A percentile compares a stretch with the other conserved stretches of the same genome.
These are phyloP conservation scores for Schizopora paradoxa DNA, from an alignment of 1,284 basidiomycete species.

Conservation along the genomic window DNA sequence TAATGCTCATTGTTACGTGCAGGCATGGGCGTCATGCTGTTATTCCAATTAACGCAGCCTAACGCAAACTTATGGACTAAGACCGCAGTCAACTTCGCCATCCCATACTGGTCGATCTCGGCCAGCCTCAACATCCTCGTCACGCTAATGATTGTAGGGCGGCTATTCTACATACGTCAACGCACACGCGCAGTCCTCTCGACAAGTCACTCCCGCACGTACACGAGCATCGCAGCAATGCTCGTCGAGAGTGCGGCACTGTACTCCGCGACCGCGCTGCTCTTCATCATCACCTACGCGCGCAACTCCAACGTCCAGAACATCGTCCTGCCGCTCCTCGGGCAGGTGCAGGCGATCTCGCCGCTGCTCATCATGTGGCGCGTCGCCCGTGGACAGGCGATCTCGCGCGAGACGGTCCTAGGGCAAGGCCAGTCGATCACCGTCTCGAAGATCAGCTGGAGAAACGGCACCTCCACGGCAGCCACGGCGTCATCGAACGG, in stretches of 20 bases:
- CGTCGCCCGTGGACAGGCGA: constrained; percentile 17
- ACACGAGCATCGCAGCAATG: constrained; percentile 24
- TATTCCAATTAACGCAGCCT: constrained; percentile 17
- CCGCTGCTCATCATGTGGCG: constrained; percentile 18
- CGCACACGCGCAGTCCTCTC: constrained; percentile 14
- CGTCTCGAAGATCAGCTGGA: constrained; percentile 14
- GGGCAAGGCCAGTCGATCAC: constrained; percentile 2
- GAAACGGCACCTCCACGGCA: neutral
- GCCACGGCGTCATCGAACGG: no score
- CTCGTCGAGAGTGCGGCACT: constrained; percentile 23
- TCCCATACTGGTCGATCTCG: constrained; percentile 24
- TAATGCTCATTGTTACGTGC: neutral
- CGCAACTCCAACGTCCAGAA: constrained; percentile 28
- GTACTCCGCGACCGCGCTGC: constrained; percentile 24
- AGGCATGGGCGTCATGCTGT: constrained; percentile 16
- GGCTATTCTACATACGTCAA: constrained; percentile 15
- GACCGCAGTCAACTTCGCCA: constrained; percentile 18
- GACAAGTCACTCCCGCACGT: constrained; percentile 18
- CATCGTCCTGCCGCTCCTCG: constrained; percentile 31
- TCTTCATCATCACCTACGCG: constrained; percentile 29
- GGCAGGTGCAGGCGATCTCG: constrained; percentile 32
- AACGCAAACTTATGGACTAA: constrained; percentile 18
- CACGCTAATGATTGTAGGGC: constrained; percentile 21
- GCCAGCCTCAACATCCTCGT: constrained; percentile 23
- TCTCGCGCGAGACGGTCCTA: constrained; percentile 10